A percentile compares a stretch with the other conserved stretches of the same genome.
Evolutionary conservation across 1,284 basidiomycete species (phyloP).

Genomic region (Amylostereum areolatum): DNA sequence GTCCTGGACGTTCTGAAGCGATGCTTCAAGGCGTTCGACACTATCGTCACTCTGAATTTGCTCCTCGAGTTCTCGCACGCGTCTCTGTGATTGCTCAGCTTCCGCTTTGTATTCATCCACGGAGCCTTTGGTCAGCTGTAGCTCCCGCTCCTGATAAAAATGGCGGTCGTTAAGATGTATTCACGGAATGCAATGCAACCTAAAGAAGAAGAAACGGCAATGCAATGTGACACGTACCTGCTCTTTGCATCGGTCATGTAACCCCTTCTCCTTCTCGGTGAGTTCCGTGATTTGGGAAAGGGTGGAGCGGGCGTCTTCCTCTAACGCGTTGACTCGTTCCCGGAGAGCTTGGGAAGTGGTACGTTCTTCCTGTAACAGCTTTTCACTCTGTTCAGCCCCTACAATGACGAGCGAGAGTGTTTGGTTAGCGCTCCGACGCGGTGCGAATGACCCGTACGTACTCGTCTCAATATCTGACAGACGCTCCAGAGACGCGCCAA

Average conservation of each 20-base stretch:
- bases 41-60: constrained; percentile 78
- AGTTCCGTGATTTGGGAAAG: constrained; percentile 34
- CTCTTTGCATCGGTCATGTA: constrained; percentile 54
- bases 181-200: not conserved
- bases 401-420: constrained; percentile 1
- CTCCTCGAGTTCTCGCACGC: constrained; percentile 67
- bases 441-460: constrained; percentile 15
- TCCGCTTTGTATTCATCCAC: constrained; percentile 48
- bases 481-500: constrained; percentile 46
- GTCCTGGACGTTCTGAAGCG: constrained; percentile 70
- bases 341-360: constrained; percentile 32
- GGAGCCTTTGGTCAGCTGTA: constrained; percentile 52
- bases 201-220: not conserved
- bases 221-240: constrained; percentile 35
- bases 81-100: constrained; percentile 46
- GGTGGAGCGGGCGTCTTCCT: constrained; percentile 25
- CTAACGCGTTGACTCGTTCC: constrained; percentile 36
- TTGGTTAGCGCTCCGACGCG: not conserved
- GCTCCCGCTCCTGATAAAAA: constrained; percentile 53
- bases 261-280: constrained; percentile 44
- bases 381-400: constrained; percentile 46
- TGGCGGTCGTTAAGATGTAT: not conserved
- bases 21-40: constrained; percentile 62
- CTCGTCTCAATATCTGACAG: constrained; percentile 28
- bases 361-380: constrained; percentile 38